Percentiles rank a stretch among this genome's conserved stretches.
phyloP scores from a whole-genome alignment of 352 stramenopile species.

The Globisporangium splendens region DNA sequence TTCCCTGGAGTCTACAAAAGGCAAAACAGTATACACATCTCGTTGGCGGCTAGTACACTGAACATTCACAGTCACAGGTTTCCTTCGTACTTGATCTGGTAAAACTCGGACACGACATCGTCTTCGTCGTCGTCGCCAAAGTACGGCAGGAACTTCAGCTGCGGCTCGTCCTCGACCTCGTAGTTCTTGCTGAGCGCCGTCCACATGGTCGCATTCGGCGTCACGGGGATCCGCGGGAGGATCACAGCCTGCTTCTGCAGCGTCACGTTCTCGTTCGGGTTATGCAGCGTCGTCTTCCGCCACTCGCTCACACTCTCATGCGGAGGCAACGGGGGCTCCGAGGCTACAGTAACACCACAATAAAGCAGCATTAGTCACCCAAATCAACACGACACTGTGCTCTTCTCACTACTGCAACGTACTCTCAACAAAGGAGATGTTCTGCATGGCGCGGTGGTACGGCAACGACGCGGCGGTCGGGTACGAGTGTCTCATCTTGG shows the following conservation, averaged over 20 bases:
- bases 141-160: constrained; percentile 67
- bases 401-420: constrained; percentile 7
- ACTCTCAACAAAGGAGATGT: constrained; percentile 46
- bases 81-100: constrained; percentile 75
- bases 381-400: background rate
- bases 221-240: constrained; percentile 44
- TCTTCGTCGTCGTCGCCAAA: constrained; percentile 83
- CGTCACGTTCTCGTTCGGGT: constrained; percentile 20
- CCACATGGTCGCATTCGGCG: constrained; percentile 71
- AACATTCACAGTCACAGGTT: too few species aligned
- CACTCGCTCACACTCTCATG: constrained; percentile 18
- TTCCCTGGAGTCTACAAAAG: constrained; percentile 59
- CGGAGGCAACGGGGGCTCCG: constrained; percentile 28
- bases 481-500: constrained; percentile 22
- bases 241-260: constrained; percentile 34
- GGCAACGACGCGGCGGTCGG: constrained; percentile 18
- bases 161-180: constrained; percentile 81
- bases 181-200: constrained; percentile 82
- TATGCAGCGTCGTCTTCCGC: constrained; percentile 26
- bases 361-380: background rate
- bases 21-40: constrained; percentile 1
- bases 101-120: constrained; percentile 79
- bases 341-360: constrained; percentile 24
- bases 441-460: constrained; percentile 39
- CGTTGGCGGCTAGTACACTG: background rate